Evolutionary conservation across 73 alveolate genomes (phyloP).

Genomic region (Paramecium bursaria): DNA sequence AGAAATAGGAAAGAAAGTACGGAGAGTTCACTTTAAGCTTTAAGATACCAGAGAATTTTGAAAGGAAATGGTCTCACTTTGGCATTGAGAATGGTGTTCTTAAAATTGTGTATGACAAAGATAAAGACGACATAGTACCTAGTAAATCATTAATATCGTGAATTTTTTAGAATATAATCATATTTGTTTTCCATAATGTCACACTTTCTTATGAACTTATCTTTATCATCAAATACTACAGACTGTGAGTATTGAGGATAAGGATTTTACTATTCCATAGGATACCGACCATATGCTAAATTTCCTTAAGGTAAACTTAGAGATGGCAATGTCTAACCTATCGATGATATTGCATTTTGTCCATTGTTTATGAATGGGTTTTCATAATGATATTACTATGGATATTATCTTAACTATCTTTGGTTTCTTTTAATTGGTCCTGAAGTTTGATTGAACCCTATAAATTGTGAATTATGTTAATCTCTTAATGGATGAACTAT

Average conservation of each 20-base stretch:
- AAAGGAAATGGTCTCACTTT: conserved; percentile 41
- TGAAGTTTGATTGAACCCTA: conserved; percentile 37
- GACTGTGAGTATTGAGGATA: neutral
- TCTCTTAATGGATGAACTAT: conserved; percentile 50
- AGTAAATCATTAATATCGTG: neutral
- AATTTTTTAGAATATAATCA: neutral
- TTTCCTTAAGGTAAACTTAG: conserved; percentile 10
- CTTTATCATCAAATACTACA: neutral
- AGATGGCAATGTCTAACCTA: conserved; percentile 22
- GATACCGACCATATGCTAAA: neutral
- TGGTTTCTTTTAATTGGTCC: neutral
- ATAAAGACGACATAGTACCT: neutral
- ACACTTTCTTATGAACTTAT: neutral
- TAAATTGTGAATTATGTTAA: conserved; percentile 25
- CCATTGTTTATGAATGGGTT: conserved; percentile 23
- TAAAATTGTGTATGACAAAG: neutral
- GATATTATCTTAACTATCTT: neutral
- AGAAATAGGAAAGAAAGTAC: conserved; percentile 58
- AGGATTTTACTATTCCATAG: conserved; percentile 3
- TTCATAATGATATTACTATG: conserved; percentile 1
- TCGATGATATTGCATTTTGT: neutral
- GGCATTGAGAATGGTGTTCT: conserved; percentile 46
- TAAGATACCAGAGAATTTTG: conserved; percentile 56
- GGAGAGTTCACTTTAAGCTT: conserved; percentile 59
- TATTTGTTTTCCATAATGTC: neutral